Evolutionary conservation across 2,329 filamentous ascomycete species (phyloP).

Genomic region (Coniella vitis): DNA sequence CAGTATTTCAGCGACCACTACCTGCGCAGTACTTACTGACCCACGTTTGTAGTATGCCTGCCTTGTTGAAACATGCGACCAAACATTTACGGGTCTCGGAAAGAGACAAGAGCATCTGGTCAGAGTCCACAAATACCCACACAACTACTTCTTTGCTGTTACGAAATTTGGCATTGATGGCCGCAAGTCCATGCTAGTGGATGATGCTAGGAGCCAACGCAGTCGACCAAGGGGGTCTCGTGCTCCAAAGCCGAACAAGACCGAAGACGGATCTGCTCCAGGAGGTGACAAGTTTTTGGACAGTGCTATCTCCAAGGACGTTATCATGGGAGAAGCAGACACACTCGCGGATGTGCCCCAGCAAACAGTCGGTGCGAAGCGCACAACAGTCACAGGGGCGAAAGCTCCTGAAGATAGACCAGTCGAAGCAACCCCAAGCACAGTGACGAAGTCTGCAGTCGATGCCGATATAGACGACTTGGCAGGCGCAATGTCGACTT

Average conservation of each 20-base stretch:
- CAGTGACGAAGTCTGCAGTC: constrained; percentile 15
- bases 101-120: constrained; percentile 85
- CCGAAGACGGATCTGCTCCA: not conserved
- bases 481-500: constrained; percentile 60
- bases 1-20: not conserved
- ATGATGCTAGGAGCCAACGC: constrained; percentile 44
- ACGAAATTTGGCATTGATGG: constrained; percentile 87
- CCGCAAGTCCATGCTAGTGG: constrained; percentile 67
- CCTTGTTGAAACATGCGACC: constrained; percentile 82
- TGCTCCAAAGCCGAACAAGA: constrained; percentile 25
- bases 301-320: not conserved
- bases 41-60: constrained; percentile 62
- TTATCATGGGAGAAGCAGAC: not conserved
- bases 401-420: constrained; percentile 37
- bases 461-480: constrained; percentile 57
- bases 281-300: not conserved
- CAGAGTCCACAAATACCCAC: constrained; percentile 89
- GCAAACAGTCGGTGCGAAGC: not conserved
- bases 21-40: not conserved
- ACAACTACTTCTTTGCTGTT: constrained; percentile 80
- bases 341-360: not conserved
- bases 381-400: not conserved
- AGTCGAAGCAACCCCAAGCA: constrained; percentile 36
- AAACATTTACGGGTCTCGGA: constrained; percentile 73
- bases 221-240: constrained; percentile 9